Conservation (phyloP, 2,329 filamentous ascomycete species). For the Apiospora rasikravindrae region DNA sequence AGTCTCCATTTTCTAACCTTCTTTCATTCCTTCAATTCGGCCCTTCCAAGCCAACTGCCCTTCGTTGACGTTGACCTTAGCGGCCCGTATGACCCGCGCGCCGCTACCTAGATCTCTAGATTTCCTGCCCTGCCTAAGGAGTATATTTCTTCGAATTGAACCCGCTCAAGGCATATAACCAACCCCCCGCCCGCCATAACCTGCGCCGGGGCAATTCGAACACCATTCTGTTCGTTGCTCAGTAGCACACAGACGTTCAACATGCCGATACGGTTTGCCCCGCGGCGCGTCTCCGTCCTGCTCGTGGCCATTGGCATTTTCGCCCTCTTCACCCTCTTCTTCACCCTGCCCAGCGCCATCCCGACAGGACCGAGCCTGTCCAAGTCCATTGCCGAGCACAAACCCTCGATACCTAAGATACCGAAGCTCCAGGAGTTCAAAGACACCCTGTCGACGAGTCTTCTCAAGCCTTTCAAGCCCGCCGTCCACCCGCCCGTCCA, state of each 20-base stretch:
- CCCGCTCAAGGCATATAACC: background rate
- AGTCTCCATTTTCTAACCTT: conserved; percentile 1
- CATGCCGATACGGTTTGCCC: conserved; percentile 57
- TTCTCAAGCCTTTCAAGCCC: conserved; percentile 70
- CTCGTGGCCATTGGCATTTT: conserved; percentile 57
- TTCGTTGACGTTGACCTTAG: background rate
- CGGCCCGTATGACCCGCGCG: background rate
- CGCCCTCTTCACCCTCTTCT: conserved; percentile 58
- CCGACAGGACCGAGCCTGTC: conserved; percentile 56
- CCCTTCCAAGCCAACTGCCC: background rate
- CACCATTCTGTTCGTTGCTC: background rate
- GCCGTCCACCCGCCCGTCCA: conserved; percentile 75
- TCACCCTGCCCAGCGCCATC: conserved; percentile 55
- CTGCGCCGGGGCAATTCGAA: conserved; percentile 14
- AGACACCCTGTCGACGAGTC: conserved; percentile 52
- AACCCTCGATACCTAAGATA: conserved; percentile 55
- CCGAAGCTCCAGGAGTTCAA: conserved; percentile 32
- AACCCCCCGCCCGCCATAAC: background rate
- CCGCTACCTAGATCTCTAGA: conserved; percentile 8
- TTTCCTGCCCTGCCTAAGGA: background rate
- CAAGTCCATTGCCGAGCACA: conserved; percentile 53
- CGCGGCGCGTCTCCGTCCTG: conserved; percentile 58
- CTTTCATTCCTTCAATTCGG: conserved; percentile 12
- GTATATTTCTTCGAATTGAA: background rate
- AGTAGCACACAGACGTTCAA: conserved; percentile 20